phyloP scores from a whole-genome alignment of 306 rosid species.

The Dicorynia guianensis region DNA sequence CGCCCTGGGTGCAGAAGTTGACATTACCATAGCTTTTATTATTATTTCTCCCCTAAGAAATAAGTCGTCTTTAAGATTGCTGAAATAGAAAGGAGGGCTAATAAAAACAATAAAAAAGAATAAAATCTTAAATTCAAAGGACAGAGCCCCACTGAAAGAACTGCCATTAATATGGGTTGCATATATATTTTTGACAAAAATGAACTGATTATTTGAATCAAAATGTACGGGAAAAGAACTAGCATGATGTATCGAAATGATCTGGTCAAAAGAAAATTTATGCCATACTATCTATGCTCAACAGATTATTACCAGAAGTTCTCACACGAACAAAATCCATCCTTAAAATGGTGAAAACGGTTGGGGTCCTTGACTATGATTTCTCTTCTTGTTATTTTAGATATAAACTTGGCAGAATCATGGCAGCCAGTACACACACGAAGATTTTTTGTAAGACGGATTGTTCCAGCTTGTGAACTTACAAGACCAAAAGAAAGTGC shows the following conservation, averaged over 20 bases:
- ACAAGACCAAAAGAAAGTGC: constrained; percentile 75
- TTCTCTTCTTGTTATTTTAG: constrained; percentile 57
- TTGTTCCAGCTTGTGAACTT: constrained; percentile 54
- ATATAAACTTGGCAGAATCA: constrained; percentile 59
- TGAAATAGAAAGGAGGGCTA: no score
- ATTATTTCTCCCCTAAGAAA: no score
- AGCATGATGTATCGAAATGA: neutral
- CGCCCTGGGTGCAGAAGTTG: no score
- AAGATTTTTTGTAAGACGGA: constrained; percentile 64
- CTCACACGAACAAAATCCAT: constrained; percentile 70
- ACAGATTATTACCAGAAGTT: constrained; percentile 50
- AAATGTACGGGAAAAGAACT: neutral
- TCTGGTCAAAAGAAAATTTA: neutral
- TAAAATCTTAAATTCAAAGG: no score
- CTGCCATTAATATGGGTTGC: no score
- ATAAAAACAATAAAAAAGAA: no score
- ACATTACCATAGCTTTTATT: no score
- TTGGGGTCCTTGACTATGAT: constrained; percentile 72
- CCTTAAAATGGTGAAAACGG: constrained; percentile 68
- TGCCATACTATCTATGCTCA: neutral
- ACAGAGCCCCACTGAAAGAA: no score
- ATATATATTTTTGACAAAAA: no score
- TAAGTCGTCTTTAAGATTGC: no score
- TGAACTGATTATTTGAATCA: no score
- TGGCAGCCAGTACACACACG: constrained; percentile 65